phyloP scores from a whole-genome alignment of 495 filamentous ascomycete species.

The Tetracladium setigerum region DNA sequence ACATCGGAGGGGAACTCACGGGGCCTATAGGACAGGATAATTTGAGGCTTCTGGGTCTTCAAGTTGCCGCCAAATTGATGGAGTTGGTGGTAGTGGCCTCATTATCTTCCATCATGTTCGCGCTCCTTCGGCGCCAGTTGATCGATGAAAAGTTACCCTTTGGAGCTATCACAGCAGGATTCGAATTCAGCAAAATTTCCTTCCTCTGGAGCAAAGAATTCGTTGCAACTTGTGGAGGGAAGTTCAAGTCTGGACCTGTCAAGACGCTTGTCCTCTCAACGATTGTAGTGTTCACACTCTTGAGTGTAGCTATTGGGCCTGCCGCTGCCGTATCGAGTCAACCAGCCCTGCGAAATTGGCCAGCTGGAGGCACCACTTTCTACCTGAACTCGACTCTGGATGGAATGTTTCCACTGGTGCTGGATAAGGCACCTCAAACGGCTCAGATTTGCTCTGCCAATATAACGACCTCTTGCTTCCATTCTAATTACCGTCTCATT shows the following conservation, averaged over 20 bases:
- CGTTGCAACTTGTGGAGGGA: slow-evolving; percentile 2
- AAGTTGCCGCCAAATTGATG: slow-evolving; percentile 10
- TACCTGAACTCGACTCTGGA: slow-evolving; percentile 6
- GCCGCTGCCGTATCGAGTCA: slow-evolving; percentile 1
- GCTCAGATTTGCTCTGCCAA: neutral
- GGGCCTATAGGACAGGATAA: slow-evolving; percentile 7
- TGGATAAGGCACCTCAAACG: neutral
- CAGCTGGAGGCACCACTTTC: slow-evolving; percentile 6
- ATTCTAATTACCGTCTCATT: slow-evolving; percentile 5
- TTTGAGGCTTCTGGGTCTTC: slow-evolving; percentile 7
- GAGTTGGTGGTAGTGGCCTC: slow-evolving; percentile 10
- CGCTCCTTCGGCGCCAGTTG: neutral
- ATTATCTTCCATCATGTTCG: slow-evolving; percentile 9
- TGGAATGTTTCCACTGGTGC: neutral
- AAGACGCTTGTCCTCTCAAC: slow-evolving; percentile 6
- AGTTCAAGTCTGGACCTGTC: neutral
- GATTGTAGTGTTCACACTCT: slow-evolving; percentile 9
- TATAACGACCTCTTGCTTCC: slow-evolving; percentile 5
- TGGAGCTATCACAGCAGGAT: slow-evolving; percentile 10
- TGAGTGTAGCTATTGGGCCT: slow-evolving; percentile 7
- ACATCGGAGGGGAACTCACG: slow-evolving; percentile 7
- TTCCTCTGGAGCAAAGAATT: slow-evolving; percentile 12
- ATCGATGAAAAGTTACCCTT: neutral
- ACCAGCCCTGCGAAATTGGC: slow-evolving; percentile 4
- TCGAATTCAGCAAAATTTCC: slow-evolving; percentile 7